A percentile compares a stretch with the other conserved stretches of the same genome.
These are phyloP conservation scores for Xylaria grammica DNA, from an alignment of 495 filamentous ascomycete genomes.

Conservation along the genomic window DNA sequence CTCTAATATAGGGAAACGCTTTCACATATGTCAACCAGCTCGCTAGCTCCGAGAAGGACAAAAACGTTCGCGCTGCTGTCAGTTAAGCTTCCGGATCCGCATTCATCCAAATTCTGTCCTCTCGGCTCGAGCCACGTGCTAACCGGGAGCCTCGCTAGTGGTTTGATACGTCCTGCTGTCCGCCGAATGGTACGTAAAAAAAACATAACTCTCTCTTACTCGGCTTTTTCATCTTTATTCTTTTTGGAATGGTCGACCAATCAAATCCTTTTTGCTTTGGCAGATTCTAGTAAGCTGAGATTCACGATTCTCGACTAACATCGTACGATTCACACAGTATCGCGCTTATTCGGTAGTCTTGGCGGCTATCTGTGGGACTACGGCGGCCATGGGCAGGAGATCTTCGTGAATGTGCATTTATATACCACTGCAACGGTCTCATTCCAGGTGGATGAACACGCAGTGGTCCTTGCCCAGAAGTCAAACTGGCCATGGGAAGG, in stretches of 20 bases:
- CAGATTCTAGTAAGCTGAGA: no score
- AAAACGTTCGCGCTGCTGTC: slow-evolving; percentile 41
- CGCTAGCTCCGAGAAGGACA: slow-evolving; percentile 55
- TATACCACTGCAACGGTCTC: slow-evolving; percentile 54
- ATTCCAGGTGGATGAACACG: slow-evolving; percentile 42
- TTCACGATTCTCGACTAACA: not conserved
- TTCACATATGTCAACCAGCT: slow-evolving; percentile 66
- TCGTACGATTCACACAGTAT: not conserved
- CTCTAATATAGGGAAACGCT: slow-evolving; percentile 40
- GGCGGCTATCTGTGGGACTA: slow-evolving; percentile 61
- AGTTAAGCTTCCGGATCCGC: not conserved
- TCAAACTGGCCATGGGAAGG: slow-evolving; percentile 63
- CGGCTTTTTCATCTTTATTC: no score
- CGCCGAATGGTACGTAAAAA: slow-evolving; percentile 55
- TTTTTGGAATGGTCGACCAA: no score
- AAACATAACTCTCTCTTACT: not conserved
- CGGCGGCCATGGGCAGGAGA: slow-evolving; percentile 33
- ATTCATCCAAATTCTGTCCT: not conserved
- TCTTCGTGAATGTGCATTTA: slow-evolving; percentile 56
- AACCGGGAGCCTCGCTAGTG: slow-evolving; percentile 37
- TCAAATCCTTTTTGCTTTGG: no score
- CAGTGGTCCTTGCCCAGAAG: slow-evolving; percentile 50
- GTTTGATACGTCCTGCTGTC: slow-evolving; percentile 65
- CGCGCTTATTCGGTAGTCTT: slow-evolving; percentile 54
- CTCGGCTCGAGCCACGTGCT: not conserved